phyloP scores from a whole-genome alignment of 2,329 filamentous ascomycete species.

The Arthroderma sp. region DNA sequence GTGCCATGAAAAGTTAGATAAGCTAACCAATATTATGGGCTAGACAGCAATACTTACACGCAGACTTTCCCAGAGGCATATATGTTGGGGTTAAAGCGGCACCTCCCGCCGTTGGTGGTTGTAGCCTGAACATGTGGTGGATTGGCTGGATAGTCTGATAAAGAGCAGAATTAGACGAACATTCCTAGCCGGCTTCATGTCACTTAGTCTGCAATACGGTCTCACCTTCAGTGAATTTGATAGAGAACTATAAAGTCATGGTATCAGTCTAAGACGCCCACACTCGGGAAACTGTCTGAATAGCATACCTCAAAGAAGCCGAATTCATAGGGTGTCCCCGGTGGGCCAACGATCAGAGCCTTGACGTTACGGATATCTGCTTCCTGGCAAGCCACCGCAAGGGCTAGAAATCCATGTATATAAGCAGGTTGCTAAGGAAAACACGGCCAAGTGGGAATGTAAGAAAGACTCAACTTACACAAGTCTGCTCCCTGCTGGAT shows the following conservation, averaged over 20 bases:
- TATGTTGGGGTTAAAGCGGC: constrained; percentile 94
- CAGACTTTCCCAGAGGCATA: constrained; percentile 87
- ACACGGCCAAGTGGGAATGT: neutral
- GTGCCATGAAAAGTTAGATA: constrained; percentile 16
- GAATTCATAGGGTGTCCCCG: constrained; percentile 91
- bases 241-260: constrained; percentile 47
- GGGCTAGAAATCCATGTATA: constrained; percentile 42
- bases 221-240: constrained; percentile 63
- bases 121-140: constrained; percentile 51
- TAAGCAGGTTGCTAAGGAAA: constrained; percentile 6
- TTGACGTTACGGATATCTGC: constrained; percentile 77
- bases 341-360: constrained; percentile 80
- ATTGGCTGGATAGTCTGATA: constrained; percentile 64
- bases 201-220: neutral
- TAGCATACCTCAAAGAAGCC: constrained; percentile 79
- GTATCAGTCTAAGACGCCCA: neutral
- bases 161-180: neutral
- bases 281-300: neutral
- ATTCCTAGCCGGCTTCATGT: too few relatives aligned
- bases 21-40: neutral
- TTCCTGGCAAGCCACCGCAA: constrained; percentile 79
- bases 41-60: constrained; percentile 48
- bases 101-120: constrained; percentile 80
- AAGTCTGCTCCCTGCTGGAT: constrained; percentile 74
- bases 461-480: constrained; percentile 45